Evolutionary conservation across 192 early-diverging fungal species (phyloP).

Genomic region (Coemansia sp.): DNA sequence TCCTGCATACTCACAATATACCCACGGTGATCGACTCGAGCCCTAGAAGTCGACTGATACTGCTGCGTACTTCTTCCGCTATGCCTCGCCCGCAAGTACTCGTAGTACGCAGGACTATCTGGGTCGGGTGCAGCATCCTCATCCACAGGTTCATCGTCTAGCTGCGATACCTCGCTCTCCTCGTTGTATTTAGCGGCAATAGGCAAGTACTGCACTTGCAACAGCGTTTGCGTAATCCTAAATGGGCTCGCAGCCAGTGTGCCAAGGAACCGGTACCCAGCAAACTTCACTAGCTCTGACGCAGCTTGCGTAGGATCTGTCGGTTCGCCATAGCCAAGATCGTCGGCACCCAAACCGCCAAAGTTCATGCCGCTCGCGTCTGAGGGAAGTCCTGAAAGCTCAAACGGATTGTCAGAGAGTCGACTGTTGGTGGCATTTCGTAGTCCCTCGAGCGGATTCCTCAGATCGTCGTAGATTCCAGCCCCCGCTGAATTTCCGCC

Average conservation of each 20-base stretch:
- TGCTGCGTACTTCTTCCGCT: conserved; percentile 21
- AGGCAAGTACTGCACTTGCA: conserved; percentile 77
- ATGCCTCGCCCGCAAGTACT: conserved; percentile 51
- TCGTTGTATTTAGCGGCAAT: conserved; percentile 18
- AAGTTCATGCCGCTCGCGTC: conserved; percentile 8
- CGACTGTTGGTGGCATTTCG: conserved; percentile 18
- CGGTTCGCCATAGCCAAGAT: conserved; percentile 25
- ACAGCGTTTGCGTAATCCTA: conserved; percentile 67
- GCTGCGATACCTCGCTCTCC: background rate
- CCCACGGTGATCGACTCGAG: conserved; percentile 57
- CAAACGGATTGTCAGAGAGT: conserved; percentile 10
- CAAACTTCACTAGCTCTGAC: conserved; percentile 64
- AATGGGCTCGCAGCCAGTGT: conserved; percentile 66
- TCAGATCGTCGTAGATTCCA: conserved; percentile 37
- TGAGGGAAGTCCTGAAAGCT: conserved; percentile 9
- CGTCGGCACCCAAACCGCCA: conserved; percentile 9
- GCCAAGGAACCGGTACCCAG: conserved; percentile 64
- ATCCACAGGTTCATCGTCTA: background rate
- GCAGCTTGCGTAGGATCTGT: conserved; percentile 55
- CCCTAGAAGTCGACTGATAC: conserved; percentile 19
- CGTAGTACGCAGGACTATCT: conserved; percentile 55
- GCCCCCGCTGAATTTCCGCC: conserved; percentile 13
- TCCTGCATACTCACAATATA: conserved; percentile 61
- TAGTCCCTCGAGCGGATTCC: conserved; percentile 36
- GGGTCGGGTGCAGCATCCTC: conserved; percentile 41